A percentile compares a stretch with the other conserved stretches of the same genome.
Evolutionary conservation across 108 stramenopile genomes (phyloP).

Genomic region (Nitzschia sp.): DNA sequence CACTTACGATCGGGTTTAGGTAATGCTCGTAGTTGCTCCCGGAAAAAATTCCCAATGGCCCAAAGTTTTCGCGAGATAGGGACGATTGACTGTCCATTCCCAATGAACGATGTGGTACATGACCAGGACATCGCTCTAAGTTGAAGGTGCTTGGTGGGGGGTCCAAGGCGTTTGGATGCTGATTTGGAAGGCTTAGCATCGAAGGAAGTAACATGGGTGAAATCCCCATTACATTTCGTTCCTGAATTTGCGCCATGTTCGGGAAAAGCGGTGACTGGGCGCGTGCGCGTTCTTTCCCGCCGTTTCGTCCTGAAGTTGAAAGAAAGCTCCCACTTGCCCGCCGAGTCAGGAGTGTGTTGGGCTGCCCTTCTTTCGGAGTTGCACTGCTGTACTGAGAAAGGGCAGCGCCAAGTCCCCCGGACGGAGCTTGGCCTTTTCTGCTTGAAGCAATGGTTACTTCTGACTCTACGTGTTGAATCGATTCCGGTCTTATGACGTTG

Average conservation of each 20-base stretch:
- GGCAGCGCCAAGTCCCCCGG: constrained; percentile 39
- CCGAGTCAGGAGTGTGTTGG: constrained; percentile 16
- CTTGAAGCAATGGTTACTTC: constrained; percentile 16
- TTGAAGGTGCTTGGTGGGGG: not conserved
- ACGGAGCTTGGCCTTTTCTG: not conserved
- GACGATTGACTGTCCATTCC: not conserved
- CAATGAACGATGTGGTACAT: not conserved
- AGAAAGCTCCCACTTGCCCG: constrained; percentile 21
- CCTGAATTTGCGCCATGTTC: constrained; percentile 13
- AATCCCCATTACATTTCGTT: not conserved
- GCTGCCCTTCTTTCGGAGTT: constrained; percentile 4
- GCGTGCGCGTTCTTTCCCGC: constrained; percentile 14
- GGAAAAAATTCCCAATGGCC: not conserved
- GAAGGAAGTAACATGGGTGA: constrained; percentile 16
- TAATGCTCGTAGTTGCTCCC: constrained; percentile 8
- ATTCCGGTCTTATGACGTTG: constrained; percentile 4
- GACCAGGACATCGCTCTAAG: not conserved
- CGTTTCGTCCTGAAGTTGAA: not conserved
- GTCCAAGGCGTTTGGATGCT: not conserved
- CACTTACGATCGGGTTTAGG: constrained; percentile 13
- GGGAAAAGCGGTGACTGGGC: constrained; percentile 27
- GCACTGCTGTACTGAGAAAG: constrained; percentile 38
- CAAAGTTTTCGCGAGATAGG: not conserved
- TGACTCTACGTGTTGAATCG: constrained; percentile 19
- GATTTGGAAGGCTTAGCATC: not conserved